Evolutionary conservation across 495 filamentous ascomycete genomes (phyloP).

Genomic region (Amorphotheca resinae): DNA sequence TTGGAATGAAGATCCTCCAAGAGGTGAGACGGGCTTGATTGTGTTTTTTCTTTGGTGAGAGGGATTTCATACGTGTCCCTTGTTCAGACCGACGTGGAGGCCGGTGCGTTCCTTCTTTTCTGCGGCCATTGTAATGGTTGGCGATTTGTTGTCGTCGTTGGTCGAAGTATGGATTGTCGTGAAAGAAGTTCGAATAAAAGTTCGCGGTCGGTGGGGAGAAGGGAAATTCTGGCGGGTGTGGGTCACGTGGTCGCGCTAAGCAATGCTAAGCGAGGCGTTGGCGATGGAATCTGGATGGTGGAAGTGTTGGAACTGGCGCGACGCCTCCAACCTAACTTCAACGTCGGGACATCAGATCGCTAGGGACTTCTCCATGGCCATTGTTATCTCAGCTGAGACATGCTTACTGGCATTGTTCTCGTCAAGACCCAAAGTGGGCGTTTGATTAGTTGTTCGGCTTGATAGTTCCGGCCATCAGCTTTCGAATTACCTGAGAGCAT

Average conservation of each 20-base stretch:
- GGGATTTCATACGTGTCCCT: slow-evolving; percentile 64
- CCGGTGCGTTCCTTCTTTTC: slow-evolving; percentile 51
- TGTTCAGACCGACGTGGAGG: slow-evolving; percentile 73
- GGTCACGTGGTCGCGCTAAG: slow-evolving; percentile 9
- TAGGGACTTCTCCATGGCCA: neutral
- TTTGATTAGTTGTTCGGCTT: no score
- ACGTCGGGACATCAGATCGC: neutral
- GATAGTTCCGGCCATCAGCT: no score
- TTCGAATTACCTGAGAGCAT: no score
- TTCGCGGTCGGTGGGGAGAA: slow-evolving; percentile 6
- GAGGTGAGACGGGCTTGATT: slow-evolving; percentile 30
- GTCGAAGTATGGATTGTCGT: slow-evolving; percentile 12
- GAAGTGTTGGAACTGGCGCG: no score
- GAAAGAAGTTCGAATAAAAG: slow-evolving; percentile 5
- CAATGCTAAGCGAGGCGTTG: no score
- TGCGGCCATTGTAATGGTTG: slow-evolving; percentile 36
- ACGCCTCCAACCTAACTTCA: neutral
- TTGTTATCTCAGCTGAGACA: no score
- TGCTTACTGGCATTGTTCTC: no score
- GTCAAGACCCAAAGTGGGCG: no score
- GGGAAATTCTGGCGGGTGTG: slow-evolving; percentile 1
- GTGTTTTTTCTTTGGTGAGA: slow-evolving; percentile 63
- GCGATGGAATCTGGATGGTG: no score
- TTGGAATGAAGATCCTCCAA: slow-evolving; percentile 46
- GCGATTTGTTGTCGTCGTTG: slow-evolving; percentile 15